A percentile compares a stretch with the other conserved stretches of the same genome.
Evolutionary conservation across 2,329 filamentous ascomycete genomes (phyloP).

Genomic region (Ascomycota sp.): DNA sequence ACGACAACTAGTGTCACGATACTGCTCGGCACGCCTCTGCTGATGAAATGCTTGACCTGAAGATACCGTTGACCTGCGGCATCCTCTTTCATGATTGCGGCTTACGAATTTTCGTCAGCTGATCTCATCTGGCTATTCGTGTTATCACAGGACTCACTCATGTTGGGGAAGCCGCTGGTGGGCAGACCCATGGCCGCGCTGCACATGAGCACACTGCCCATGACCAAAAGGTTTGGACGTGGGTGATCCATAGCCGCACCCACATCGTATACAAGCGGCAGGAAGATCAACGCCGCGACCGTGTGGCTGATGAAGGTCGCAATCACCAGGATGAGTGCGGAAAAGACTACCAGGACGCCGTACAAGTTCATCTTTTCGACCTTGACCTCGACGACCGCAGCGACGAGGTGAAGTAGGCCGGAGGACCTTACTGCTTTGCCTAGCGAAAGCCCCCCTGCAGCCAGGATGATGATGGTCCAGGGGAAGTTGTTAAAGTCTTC

Average conservation of each 20-base stretch:
- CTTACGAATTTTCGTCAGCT: constrained; percentile 20
- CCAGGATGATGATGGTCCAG: constrained; percentile 98
- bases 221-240: constrained; percentile 83
- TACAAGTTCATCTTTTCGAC: constrained; percentile 70
- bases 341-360: constrained; percentile 67
- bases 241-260: constrained; percentile 69
- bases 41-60: constrained; percentile 82
- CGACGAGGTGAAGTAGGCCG: constrained; percentile 74
- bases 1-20: constrained; percentile 62
- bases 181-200: constrained; percentile 89
- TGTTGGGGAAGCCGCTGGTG: constrained; percentile 92
- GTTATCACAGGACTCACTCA: constrained; percentile 52
- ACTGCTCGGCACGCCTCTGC: constrained; percentile 71
- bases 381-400: constrained; percentile 45
- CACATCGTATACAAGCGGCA: constrained; percentile 74
- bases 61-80: constrained; percentile 80
- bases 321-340: constrained; percentile 63
- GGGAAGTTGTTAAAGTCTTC: constrained; percentile 99
- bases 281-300: constrained; percentile 80
- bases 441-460: constrained; percentile 74
- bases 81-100: constrained; percentile 98
- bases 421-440: constrained; percentile 89
- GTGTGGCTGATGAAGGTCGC: constrained; percentile 97
- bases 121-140: neutral
- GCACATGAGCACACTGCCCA: constrained; percentile 90